Conservation (phyloP, 805 yeast genomes). For the Scheffersomyces stipitis region DNA sequence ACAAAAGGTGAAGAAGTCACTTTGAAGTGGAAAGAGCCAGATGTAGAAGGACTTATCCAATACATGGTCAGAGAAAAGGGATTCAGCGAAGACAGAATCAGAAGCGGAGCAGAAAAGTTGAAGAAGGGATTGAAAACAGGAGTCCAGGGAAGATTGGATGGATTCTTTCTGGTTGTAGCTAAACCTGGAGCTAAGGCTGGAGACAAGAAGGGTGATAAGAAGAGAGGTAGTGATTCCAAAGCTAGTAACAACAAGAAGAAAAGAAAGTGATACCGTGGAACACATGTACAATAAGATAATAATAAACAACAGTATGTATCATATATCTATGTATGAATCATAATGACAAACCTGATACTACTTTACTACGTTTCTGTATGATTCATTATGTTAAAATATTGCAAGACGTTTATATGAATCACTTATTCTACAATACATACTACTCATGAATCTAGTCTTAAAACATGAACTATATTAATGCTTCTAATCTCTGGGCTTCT, state of each 20-base stretch:
- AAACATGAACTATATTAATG: slow-evolving; percentile 1
- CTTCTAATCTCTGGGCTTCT: slow-evolving; percentile 22
- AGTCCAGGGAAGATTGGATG: slow-evolving; percentile 89
- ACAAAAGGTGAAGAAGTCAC: slow-evolving; percentile 57
- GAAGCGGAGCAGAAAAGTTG: slow-evolving; percentile 81
- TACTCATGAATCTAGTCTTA: neutral
- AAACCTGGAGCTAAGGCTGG: slow-evolving; percentile 21
- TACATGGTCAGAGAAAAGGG: slow-evolving; percentile 87
- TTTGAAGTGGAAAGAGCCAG: slow-evolving; percentile 87
- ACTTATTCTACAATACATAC: neutral
- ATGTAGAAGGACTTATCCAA: slow-evolving; percentile 77
- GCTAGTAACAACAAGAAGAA: slow-evolving; percentile 27
- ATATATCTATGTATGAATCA: neutral
- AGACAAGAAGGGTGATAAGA: slow-evolving; percentile 39
- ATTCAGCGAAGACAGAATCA: slow-evolving; percentile 88
- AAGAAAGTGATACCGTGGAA: too few species aligned
- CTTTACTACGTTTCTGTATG: neutral
- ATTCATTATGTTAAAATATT: neutral
- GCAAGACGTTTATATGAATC: too few species aligned
- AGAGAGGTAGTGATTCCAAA: slow-evolving; percentile 32
- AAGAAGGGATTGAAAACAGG: slow-evolving; percentile 81
- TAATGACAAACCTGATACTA: neutral
- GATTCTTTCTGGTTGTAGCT: slow-evolving; percentile 75
- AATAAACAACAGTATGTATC: too few species aligned
- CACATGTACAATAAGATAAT: too few species aligned